Evolutionary conservation across 106 monocot species (phyloP).

Genomic region (Agapanthus africanus): DNA sequence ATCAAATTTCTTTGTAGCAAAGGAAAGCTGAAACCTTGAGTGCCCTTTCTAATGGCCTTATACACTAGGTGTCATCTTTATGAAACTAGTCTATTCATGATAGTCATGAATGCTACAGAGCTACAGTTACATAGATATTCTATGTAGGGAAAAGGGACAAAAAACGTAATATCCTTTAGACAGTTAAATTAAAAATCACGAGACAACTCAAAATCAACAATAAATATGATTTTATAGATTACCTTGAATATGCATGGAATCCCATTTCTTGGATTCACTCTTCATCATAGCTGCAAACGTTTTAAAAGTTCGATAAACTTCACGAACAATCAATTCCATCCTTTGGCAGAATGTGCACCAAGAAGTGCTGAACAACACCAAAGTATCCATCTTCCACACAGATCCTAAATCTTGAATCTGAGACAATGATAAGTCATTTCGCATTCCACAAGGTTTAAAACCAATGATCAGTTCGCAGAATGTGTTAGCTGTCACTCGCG

Average conservation of each 20-base stretch:
- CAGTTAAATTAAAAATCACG: background rate
- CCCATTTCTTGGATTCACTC: constrained; percentile 9
- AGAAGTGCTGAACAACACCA: constrained; percentile 74
- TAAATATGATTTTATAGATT: constrained; percentile 1
- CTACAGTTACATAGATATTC: background rate
- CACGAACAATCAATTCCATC: constrained; percentile 80
- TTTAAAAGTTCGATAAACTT: constrained; percentile 67
- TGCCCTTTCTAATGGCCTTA: background rate
- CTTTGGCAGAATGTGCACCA: constrained; percentile 94
- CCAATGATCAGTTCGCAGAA: constrained; percentile 68
- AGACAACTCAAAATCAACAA: background rate
- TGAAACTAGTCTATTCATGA: background rate
- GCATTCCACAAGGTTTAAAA: constrained; percentile 26
- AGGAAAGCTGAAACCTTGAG: background rate
- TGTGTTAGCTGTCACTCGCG: constrained; percentile 42
- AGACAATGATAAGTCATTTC: constrained; percentile 2
- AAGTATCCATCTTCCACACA: constrained; percentile 49
- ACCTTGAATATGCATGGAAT: constrained; percentile 36
- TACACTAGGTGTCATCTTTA: background rate
- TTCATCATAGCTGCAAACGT: constrained; percentile 21
- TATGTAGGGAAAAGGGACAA: too few relatives aligned
- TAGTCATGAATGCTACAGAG: background rate
- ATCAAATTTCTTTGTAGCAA: too few relatives aligned
- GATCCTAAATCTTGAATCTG: constrained; percentile 13
- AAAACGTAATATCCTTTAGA: too few relatives aligned